Evolutionary conservation across 257 asterid species (phyloP), one percentile per base, ranked within the genome.

Genomic region (Solanum arcanum): DNA sequence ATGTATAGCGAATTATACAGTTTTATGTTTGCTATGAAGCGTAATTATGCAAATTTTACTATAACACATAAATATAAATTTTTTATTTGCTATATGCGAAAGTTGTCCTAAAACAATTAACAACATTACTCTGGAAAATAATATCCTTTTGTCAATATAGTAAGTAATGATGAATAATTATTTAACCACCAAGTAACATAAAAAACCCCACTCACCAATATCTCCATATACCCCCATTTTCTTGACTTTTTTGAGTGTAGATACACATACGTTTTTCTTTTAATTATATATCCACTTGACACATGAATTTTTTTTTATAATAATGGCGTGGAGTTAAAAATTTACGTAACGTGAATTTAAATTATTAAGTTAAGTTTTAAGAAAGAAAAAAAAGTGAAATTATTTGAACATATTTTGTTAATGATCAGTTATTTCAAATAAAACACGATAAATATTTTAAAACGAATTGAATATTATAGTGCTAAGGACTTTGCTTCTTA

Each of bases 391-490:
- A 25, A 2, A 20, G 10, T 66, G 37, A 27, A 66, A 5, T 12
- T 66, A 25, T n/a, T 66, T 25, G 73, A 64, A 66, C 25, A 66
- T 66, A 0, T 66, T 20, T 25, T 25, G 5, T 25, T 64, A 23
- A 9, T 0, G 33, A n/a, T 64, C 33, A 0, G 0, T 64, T 0
- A 64, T 64, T 64, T 3, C 0, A 60, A 60, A 56, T 56, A 21
- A 60, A 21, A 60, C 1, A 13, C 21, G 29, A 60, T 1, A 60
- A 60, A 2, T 60, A 60, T 60, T 60, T 60, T 60, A 60, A 12
- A 21, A 60, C 0, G 0, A 5, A 59, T 0, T 0, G 2, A 21
- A 23, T 21, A 59, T 59, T 59, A 8, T 0, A 1, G n/a, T 21
- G 66, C 2, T 21, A 60, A 21, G 3, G 29, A 60, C 29, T 60